Base-by-base conservation (phyloP, 2,329 filamentous ascomycete species). In the Lachnellula hyalina region DNA sequence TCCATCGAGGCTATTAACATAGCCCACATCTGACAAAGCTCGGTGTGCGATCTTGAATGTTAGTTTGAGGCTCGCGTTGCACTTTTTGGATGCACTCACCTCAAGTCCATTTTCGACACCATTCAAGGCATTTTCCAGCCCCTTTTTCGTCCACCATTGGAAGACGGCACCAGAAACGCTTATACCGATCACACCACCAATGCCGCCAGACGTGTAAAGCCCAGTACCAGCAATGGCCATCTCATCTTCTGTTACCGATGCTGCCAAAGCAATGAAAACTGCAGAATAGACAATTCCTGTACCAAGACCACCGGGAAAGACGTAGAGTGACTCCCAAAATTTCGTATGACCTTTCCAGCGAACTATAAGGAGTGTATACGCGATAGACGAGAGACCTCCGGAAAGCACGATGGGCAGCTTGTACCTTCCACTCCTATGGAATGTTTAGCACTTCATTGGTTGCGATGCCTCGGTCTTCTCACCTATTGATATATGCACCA, bases 311-410 rank as follows among this genome's bases (percentile, higher is more conserved):
- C 79, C 53, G 0, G 82, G 81, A 11, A 83, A 70, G 19, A 86
- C 81, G 58, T 83, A 83, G 0, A 86, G 63, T 0, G 81, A 81
- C 59, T 84, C 80, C 59, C 70, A 71, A 59, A 75, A 73, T 11
- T 75, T 76, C 0, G 82, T 86, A 42, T 80, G 58, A 0, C 83
- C 84, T 8, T 78, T 74, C 84, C 84, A 87, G 25, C 76, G 71
- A 2, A 82, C 62, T 6, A 79, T 65, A 3, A 85, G 74, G 0
- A 83, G 67, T 0, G 72, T 49, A 56, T 85, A 85, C 7, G 76
- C 73, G 1, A 76, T 55, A 0, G 76, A 74, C 0, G 80, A 76
- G 1, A 76, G 68, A 0, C 79, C 50, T 0, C 78, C 76, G 0
- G 80, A 77, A 0, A 80, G 49, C 0, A 81, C 71, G 0, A 82